Conservation (phyloP, 805 yeast genomes). For the Saccharomycopsis oosterbeekiorum region DNA sequence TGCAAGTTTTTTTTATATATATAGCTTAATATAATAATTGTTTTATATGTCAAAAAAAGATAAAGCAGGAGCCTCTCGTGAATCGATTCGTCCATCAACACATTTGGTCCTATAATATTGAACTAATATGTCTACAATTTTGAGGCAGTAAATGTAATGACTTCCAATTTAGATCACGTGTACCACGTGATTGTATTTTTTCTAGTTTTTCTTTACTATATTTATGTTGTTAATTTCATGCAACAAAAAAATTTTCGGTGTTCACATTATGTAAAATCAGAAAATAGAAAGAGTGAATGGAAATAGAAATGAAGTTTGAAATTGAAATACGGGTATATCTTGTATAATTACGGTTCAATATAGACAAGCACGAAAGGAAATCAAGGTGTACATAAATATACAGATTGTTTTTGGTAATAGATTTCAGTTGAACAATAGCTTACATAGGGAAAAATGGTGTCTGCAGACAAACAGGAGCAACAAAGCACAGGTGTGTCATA, state of each 20-base stretch:
- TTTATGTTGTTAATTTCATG: too few species aligned
- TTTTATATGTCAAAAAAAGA: neutral
- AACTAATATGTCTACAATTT: too few species aligned
- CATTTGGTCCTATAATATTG: too few species aligned
- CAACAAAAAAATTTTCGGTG: neutral
- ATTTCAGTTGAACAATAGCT: too few species aligned
- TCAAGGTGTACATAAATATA: neutral
- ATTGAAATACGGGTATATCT: neutral
- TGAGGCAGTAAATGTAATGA: too few species aligned
- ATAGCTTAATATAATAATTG: constrained; percentile 2
- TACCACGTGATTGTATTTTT: neutral
- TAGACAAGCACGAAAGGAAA: too few species aligned
- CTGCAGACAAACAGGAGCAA: neutral
- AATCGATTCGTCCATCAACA: neutral
- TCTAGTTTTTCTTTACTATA: too few species aligned
- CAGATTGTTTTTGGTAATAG: too few species aligned
- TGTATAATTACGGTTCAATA: too few species aligned
- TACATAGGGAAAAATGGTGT: neutral
- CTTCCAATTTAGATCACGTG: neutral
- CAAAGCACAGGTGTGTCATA: constrained; percentile 25
- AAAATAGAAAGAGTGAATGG: neutral
- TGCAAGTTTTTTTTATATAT: neutral
- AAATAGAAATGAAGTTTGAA: neutral
- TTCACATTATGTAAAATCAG: neutral
- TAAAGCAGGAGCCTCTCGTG: too few species aligned